Base-by-base conservation (phyloP, 331 rosid genomes). In the Malus hybrid region DNA sequence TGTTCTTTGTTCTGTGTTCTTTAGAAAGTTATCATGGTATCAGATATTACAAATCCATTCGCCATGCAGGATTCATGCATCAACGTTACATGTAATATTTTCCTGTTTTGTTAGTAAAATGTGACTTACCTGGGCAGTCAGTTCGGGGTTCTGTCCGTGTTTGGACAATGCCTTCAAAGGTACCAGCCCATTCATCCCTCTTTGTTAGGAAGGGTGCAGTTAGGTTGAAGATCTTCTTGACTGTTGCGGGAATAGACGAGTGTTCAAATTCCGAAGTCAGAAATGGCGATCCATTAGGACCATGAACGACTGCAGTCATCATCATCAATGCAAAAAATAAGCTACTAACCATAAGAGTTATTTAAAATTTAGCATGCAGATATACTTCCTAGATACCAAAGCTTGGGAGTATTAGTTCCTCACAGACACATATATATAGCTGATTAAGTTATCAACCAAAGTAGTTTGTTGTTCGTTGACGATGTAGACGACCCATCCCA, bases 131-230 rank as follows among this genome's bases (percentile, higher is more conserved):
- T 30, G 96, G 97, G 80, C 98, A 91, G 70, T 91, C 97, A 34
- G 94, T 89, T 75, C 98, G 87, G 8, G 97, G 97, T 56, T 89
- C 34, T 11, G 82, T 82, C 75, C 85, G 80, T 30, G 78, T 85
- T 64, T 83, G 90, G 7, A 93, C 81, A 73, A 91, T 84, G 77
- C 71, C 80, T 72, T 93, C 94, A 48, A 93, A 93, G 46, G 98
- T 89, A 44, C 90, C 93, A 46, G 97, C 97, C 97, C 97, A 91
- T 74, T 62, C 85, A 75, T 89, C 98, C 82, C 98, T 85, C 69
- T 86, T 84, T 20, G 97, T 91, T 28, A 93, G 86, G 70, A 89
- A 91, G 9, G 89, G 85, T 14, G 88, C 82, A 22, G 96, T 71
- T 68, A 93, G 88, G 80, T 93, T 83, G 84, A 75, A 93, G 44